A percentile compares a stretch with the other conserved stretches of the same genome.
Conservation (phyloP, 2,329 filamentous ascomycete species). For the Penicillium frequentans region DNA sequence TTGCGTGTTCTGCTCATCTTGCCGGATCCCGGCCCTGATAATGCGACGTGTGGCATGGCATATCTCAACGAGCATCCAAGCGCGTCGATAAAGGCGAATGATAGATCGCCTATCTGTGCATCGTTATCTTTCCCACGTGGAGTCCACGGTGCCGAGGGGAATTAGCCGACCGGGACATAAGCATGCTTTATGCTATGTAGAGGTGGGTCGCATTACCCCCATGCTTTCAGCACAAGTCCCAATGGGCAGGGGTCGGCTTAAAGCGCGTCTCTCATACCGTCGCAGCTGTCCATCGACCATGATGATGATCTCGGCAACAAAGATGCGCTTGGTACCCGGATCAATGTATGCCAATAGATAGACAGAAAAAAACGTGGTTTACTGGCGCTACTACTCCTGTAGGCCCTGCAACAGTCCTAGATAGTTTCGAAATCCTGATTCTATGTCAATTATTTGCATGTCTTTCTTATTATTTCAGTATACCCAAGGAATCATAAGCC, state of each 20-base stretch:
- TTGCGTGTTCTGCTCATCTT: background rate
- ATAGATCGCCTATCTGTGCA: background rate
- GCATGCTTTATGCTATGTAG: background rate
- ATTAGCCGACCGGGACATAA: background rate
- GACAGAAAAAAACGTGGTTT: too few relatives aligned
- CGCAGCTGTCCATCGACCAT: too few relatives aligned
- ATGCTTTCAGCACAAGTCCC: too few relatives aligned
- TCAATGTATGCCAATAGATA: too few relatives aligned
- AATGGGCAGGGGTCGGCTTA: too few relatives aligned
- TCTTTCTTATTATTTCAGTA: slow-evolving; percentile 23
- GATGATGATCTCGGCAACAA: too few relatives aligned
- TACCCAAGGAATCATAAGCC: slow-evolving; percentile 70
- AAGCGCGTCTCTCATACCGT: too few relatives aligned
- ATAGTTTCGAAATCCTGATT: too few relatives aligned
- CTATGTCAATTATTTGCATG: background rate
- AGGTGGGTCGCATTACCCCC: background rate
- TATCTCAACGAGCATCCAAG: background rate
- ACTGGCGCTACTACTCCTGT: too few relatives aligned
- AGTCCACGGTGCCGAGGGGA: background rate
- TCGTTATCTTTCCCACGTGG: background rate
- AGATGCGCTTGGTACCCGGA: too few relatives aligned
- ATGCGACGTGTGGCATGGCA: background rate
- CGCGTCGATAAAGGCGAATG: too few relatives aligned
- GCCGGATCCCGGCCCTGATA: background rate
- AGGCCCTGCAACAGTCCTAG: too few relatives aligned